phyloP scores from a whole-genome alignment of 2,329 filamentous ascomycete species.

The Trichoderma atrobrunneum region DNA sequence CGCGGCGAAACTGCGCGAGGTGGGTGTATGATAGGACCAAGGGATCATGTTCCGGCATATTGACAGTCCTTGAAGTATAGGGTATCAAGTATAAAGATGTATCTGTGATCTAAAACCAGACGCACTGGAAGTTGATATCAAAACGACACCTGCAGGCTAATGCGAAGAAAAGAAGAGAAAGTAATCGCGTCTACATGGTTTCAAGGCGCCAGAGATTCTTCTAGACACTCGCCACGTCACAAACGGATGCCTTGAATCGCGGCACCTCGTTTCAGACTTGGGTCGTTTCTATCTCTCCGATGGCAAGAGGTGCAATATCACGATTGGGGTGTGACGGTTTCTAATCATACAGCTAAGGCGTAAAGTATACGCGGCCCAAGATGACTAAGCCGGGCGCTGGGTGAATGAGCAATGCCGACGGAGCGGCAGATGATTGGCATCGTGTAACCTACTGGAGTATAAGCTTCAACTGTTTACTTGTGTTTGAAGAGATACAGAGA shows the following conservation, averaged over 20 bases:
- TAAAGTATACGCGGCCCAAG: constrained; percentile 11
- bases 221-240: constrained; percentile 13
- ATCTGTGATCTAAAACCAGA: background rate
- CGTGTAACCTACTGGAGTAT: background rate
- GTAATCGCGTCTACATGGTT: background rate
- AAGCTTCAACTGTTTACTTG: background rate
- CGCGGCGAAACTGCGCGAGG: constrained; percentile 45
- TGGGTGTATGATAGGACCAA: constrained; percentile 50
- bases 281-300: background rate
- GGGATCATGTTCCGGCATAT: constrained; percentile 35
- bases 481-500: background rate
- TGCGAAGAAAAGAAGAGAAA: background rate
- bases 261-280: background rate
- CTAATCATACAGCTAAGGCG: constrained; percentile 2
- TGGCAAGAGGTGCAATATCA: background rate
- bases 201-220: background rate
- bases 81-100: background rate
- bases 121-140: background rate
- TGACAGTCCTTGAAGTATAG: background rate
- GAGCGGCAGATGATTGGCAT: background rate
- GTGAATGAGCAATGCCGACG: background rate
- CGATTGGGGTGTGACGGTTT: background rate
- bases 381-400: constrained; percentile 3
- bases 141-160: background rate
- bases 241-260: constrained; percentile 9